Evolutionary conservation across 192 early-diverging fungal species (phyloP).

Genomic region (Umbelopsis vinacea): DNA sequence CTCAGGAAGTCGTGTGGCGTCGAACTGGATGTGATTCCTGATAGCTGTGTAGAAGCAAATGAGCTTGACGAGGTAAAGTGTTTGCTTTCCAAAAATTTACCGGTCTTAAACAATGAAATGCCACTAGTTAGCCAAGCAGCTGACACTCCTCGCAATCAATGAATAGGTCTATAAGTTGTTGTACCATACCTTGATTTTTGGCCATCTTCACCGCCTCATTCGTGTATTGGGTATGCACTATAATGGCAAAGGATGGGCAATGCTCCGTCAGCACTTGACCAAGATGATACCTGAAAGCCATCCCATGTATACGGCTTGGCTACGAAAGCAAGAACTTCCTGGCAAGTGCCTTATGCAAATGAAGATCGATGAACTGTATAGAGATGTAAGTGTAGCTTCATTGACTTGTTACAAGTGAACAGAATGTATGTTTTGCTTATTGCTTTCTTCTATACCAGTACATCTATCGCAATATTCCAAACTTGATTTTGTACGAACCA

Average conservation of each 20-base stretch:
- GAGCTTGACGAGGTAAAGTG: slow-evolving; percentile 26
- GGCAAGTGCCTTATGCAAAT: slow-evolving; percentile 68
- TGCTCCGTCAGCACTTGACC: slow-evolving; percentile 55
- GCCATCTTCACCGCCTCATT: slow-evolving; percentile 63
- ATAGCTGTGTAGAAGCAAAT: slow-evolving; percentile 57
- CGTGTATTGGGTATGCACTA: slow-evolving; percentile 64
- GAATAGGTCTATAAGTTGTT: slow-evolving; percentile 57
- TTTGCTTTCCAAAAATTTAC: not conserved
- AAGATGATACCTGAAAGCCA: slow-evolving; percentile 50
- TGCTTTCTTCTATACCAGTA: slow-evolving; percentile 28
- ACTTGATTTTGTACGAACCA: slow-evolving; percentile 36
- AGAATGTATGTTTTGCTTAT: not conserved
- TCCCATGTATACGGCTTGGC: slow-evolving; percentile 50
- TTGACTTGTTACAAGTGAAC: not conserved
- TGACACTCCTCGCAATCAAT: not conserved
- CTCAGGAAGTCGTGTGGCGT: slow-evolving; percentile 49
- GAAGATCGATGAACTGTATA: slow-evolving; percentile 70
- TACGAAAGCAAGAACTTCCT: slow-evolving; percentile 44
- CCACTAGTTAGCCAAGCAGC: not conserved
- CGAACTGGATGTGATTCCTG: slow-evolving; percentile 57
- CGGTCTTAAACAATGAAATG: not conserved
- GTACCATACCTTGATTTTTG: slow-evolving; percentile 66
- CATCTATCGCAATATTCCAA: slow-evolving; percentile 40
- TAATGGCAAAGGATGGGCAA: slow-evolving; percentile 59
- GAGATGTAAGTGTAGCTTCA: slow-evolving; percentile 52